These are phyloP conservation scores for Lolium perenne DNA, from an alignment of 176 grass and related monocot genomes.

Conservation along the genomic window DNA sequence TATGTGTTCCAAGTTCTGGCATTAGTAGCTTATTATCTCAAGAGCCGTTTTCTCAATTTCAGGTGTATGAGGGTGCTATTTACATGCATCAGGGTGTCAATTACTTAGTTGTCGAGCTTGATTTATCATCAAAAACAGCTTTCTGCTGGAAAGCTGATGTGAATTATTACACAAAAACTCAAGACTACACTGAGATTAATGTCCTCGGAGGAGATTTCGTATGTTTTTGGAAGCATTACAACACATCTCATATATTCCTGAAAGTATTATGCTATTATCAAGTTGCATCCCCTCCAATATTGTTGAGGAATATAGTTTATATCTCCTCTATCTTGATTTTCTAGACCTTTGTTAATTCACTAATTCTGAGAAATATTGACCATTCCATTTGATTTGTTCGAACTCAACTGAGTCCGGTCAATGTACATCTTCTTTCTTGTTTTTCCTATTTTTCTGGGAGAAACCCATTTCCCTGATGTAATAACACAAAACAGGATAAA, in stretches of 20 bases:
- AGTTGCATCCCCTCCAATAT: constrained; percentile 21
- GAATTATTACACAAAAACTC: constrained; percentile 93
- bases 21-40: constrained; percentile 29
- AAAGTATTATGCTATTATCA: constrained; percentile 13
- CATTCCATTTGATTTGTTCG: not conserved
- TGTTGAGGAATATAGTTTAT: constrained; percentile 7
- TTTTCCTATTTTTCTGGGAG: not conserved
- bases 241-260: constrained; percentile 6
- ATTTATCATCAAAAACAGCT: constrained; percentile 69
- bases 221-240: constrained; percentile 44
- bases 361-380: constrained; percentile 4
- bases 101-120: constrained; percentile 80
- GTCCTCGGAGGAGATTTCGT: constrained; percentile 82
- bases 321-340: not conserved
- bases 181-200: constrained; percentile 89
- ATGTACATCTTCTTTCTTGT: not conserved
- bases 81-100: constrained; percentile 93
- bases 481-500: not conserved
- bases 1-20: constrained; percentile 12
- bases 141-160: constrained; percentile 93
- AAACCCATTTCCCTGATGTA: not conserved
- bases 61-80: constrained; percentile 96
- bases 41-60: constrained; percentile 39
- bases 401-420: not conserved
- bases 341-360: not conserved